Base-by-base conservation (phyloP, 2,329 filamentous ascomycete genomes). In the Fusarium denticulatum region DNA sequence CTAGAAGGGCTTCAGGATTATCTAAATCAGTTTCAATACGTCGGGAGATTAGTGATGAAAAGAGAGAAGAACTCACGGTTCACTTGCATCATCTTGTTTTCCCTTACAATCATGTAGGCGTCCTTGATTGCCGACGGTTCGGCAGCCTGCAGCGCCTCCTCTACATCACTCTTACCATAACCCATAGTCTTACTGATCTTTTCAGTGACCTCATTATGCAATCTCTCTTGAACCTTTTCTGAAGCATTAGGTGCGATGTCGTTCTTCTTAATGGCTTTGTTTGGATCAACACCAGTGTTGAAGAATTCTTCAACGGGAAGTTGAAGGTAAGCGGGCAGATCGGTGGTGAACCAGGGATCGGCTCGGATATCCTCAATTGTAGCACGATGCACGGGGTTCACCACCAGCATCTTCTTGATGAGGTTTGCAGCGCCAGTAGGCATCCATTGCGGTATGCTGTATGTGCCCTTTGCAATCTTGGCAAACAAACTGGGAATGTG, bases 111-210 rank as follows among this genome's bases (percentile, higher is more conserved):
- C 84, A 98, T 92, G 84, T 98, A 99, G 3, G 96, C 96, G 83
- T 99, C 96, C 84, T 99, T 99, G 86, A 99, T 98, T 16, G 96
- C 95, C 66, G 95, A 98, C 18, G 96, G 96, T 81, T 99, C 96
- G 60, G 96, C 91, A 64, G 94, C 95, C 78, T 93, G 92, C 71
- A 99, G 86, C 28, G 96, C 96, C 82, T 98, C 96, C 80, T 98
- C 93, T 60, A 99, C 96, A 85, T 99, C 96, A 70, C 93, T 93
- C 81, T 94, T 96, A 40, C 93, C 95, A 81, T 99, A 99, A 68
- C 96, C 96, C 95, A 99, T 98, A 2, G 95, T 98, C 84, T 96
- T 96, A 79, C 96, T 96, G 60, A 99, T 92, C 86, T 98, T 98
- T 67, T 95, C 93, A 11, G 97, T 96, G 7, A 98, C 96, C 74